Percentiles rank a stretch among this genome's conserved stretches.
Evolutionary conservation across 2,329 filamentous ascomycete genomes (phyloP).

Genomic region (Metarhizium sp.): DNA sequence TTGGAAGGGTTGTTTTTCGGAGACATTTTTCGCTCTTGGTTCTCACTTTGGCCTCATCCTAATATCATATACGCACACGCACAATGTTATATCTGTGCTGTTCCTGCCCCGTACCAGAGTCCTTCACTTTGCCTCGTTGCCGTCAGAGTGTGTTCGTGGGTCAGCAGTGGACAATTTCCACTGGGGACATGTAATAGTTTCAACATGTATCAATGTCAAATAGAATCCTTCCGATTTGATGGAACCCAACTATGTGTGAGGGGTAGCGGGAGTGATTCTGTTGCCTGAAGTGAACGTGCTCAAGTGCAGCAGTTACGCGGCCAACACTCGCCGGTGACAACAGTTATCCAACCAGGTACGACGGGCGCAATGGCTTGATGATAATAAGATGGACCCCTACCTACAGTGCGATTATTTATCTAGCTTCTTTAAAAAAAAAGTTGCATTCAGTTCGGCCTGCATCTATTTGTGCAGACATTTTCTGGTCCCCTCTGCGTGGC

Average conservation of each 20-base stretch:
- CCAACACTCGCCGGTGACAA: not conserved
- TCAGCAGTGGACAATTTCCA: not conserved
- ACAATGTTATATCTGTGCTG: not conserved
- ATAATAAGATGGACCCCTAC: too few species aligned
- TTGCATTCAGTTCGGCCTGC: too few species aligned
- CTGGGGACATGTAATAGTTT: not conserved
- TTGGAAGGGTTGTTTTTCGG: constrained; percentile 23
- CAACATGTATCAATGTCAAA: not conserved
- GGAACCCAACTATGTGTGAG: not conserved
- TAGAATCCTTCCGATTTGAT: not conserved
- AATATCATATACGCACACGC: constrained; percentile 10
- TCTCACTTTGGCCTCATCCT: constrained; percentile 8
- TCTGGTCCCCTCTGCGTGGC: not conserved
- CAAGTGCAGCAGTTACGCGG: not conserved
- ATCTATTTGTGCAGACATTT: too few species aligned
- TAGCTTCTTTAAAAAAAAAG: too few species aligned
- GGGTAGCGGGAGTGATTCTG: not conserved
- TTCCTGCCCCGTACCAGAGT: not conserved
- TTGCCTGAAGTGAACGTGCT: not conserved
- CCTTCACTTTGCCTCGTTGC: not conserved
- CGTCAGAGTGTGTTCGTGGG: not conserved
- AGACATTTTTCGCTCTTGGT: constrained; percentile 25
- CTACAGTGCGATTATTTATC: too few species aligned
- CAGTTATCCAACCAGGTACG: too few species aligned
- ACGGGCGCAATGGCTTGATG: too few species aligned